These are phyloP conservation scores for Gossypium mustelinum DNA, from an alignment of 345 rosid species.

Conservation along the genomic window DNA sequence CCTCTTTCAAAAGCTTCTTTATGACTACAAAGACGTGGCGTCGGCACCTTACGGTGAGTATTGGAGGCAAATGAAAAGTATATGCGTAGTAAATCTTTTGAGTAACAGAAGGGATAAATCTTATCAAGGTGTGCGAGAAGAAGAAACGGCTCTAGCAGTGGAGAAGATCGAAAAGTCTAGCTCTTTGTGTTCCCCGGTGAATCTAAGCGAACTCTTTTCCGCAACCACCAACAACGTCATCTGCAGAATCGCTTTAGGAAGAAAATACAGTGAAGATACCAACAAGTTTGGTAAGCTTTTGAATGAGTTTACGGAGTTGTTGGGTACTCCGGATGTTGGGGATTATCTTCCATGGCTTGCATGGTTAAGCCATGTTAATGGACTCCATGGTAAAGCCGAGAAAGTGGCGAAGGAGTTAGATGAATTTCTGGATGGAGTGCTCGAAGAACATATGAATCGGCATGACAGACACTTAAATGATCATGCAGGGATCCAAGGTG, in stretches of 20 bases:
- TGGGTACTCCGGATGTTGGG: slow-evolving; percentile 39
- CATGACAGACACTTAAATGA: not conserved
- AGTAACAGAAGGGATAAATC: slow-evolving; percentile 46
- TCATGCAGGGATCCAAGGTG: not conserved
- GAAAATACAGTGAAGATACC: slow-evolving; percentile 34
- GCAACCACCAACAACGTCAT: slow-evolving; percentile 34
- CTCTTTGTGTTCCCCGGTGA: slow-evolving; percentile 18
- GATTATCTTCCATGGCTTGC: slow-evolving; percentile 52
- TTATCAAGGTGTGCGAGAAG: slow-evolving; percentile 34
- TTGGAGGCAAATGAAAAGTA: slow-evolving; percentile 62
- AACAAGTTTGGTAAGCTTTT: slow-evolving; percentile 29
- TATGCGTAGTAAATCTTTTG: slow-evolving; percentile 43
- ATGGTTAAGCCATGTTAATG: slow-evolving; percentile 37
- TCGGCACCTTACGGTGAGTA: slow-evolving; percentile 58
- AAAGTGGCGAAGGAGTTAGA: slow-evolving; percentile 29
- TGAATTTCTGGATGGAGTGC: slow-evolving; percentile 25
- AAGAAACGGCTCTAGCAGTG: slow-evolving; percentile 33
- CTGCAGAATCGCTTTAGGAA: slow-evolving; percentile 49
- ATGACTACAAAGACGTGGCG: slow-evolving; percentile 33
- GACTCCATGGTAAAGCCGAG: slow-evolving; percentile 20
- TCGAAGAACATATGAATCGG: not conserved
- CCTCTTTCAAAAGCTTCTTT: slow-evolving; percentile 23
- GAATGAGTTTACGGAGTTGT: slow-evolving; percentile 21
- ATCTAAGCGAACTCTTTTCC: slow-evolving; percentile 34
- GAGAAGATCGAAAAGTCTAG: slow-evolving; percentile 24